A percentile compares a stretch with the other conserved stretches of the same genome.
phyloP scores from a whole-genome alignment of 805 yeast species.

The Hemisphaericaspora nanyangensis region DNA sequence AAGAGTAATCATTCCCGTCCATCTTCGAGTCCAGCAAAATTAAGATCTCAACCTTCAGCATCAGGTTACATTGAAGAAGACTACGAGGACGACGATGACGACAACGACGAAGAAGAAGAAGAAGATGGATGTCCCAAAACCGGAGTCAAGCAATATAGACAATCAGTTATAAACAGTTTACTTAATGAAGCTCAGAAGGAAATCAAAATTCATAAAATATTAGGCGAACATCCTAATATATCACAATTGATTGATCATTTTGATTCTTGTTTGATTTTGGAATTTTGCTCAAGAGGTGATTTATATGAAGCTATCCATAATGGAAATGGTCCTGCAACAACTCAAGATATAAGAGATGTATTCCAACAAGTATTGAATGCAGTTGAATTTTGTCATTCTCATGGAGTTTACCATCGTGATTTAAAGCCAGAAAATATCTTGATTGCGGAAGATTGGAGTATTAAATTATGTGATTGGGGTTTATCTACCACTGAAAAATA shows the following conservation, averaged over 20 bases:
- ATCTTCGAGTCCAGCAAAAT: conserved; percentile 35
- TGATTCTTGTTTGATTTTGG: conserved; percentile 57
- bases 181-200: conserved; percentile 64
- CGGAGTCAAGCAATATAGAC: conserved; percentile 8
- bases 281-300: conserved; percentile 86
- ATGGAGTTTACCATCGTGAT: conserved; percentile 52
- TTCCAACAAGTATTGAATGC: conserved; percentile 49
- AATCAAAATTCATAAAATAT: conserved; percentile 57
- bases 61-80: background rate
- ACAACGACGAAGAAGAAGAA: background rate
- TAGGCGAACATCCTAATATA: conserved; percentile 50
- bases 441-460: conserved; percentile 52
- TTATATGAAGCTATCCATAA: conserved; percentile 73
- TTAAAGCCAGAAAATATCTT: conserved; percentile 56
- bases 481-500: conserved; percentile 49
- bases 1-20: conserved; percentile 18
- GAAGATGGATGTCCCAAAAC: background rate
- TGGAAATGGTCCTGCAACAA: conserved; percentile 57
- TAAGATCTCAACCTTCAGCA: conserved; percentile 12
- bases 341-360: conserved; percentile 53
- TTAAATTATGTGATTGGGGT: conserved; percentile 58
- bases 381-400: conserved; percentile 46
- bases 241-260: conserved; percentile 46
- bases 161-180: conserved; percentile 26
- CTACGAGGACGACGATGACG: background rate